Base-by-base conservation (phyloP, 2,329 filamentous ascomycete species). In the Curvularia spicifera region DNA sequence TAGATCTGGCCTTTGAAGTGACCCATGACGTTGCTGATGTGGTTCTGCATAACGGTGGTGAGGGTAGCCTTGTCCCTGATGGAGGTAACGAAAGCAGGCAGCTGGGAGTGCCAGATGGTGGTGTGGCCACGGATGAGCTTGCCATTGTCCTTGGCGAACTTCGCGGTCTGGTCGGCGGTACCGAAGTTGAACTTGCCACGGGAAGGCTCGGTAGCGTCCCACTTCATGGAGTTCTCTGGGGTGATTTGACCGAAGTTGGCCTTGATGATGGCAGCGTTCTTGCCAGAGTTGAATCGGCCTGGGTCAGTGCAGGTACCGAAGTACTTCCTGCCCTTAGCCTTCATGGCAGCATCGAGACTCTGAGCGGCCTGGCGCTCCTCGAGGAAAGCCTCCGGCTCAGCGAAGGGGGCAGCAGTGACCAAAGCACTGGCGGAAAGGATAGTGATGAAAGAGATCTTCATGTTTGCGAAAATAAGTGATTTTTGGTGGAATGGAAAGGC, bases 191-290 rank as follows among this genome's bases (percentile, higher is more conserved):
- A 76, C 47, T 56, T 71, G 22, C 71, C 72, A 31, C 64, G 79
- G 33, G 74, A 72, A 57, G 76, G 67, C 72, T 89, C 79, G 28
- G 80, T 80, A 40, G 82, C 76, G 65, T 89, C 85, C 87, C 87
- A 91, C 75, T 91, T 90, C 84, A 89, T 88, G 69, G 70, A 74
- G 81, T 91, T 90, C 79, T 91, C 88, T 1, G 84, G 83, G 0
- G 87, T 89, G 39, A 90, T 78, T 71, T 86, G 83, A 45, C 87
- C 87, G 61, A 89, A 90, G 75, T 89, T 80, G 47, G 81, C 79
- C 67, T 83, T 82, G 74, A 90, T 85, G 68, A 89, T 83, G 54
- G 81, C 82, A 18, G 81, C 81, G 57, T 82, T 85, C 66, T 80
- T 80, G 56, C 79, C 81, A 13, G 78, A 71, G 53, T 74, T 80